Evolutionary conservation across 768 basidiomycete genomes (phyloP).

Genomic region (Leccinum truebloodii): DNA sequence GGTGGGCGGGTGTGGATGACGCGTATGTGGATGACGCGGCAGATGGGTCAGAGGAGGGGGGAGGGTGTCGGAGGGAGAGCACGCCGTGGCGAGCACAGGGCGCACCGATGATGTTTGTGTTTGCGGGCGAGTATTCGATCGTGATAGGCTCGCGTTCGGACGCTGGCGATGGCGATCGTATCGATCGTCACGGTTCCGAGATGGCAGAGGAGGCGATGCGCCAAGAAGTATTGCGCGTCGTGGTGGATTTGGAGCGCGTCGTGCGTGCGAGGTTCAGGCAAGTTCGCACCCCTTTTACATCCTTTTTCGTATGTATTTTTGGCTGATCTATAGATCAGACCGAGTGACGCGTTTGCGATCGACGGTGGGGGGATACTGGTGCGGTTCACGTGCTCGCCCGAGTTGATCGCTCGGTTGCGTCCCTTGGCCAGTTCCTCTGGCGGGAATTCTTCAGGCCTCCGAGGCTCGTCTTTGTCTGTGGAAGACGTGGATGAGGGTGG

Average conservation of each 20-base stretch:
- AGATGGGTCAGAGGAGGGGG: neutral
- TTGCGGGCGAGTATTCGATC: conserved; percentile 30
- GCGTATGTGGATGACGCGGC: neutral
- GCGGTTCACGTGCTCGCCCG: conserved; percentile 27
- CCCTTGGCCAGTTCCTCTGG: conserved; percentile 5
- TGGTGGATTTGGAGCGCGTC: conserved; percentile 14
- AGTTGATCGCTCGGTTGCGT: conserved; percentile 19
- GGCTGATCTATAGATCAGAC: conserved; percentile 7
- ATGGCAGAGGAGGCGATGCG: conserved; percentile 13
- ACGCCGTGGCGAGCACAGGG: neutral
- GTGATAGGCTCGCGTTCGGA: conserved; percentile 7
- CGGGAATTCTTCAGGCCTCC: too few species aligned
- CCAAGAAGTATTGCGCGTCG: conserved; percentile 18
- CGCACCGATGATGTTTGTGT: conserved; percentile 18
- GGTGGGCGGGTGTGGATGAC: neutral
- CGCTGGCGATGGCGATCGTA: neutral
- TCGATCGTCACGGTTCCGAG: neutral
- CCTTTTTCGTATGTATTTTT: too few species aligned
- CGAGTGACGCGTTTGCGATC: conserved; percentile 21
- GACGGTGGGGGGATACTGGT: conserved; percentile 24
- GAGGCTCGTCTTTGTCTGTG: too few species aligned
- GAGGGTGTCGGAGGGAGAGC: neutral
- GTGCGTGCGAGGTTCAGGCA: conserved; percentile 23
- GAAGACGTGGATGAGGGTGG: neutral
- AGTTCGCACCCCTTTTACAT: neutral